phyloP scores from a whole-genome alignment of 352 stramenopile genomes.

The Plasmopara halstedii region DNA sequence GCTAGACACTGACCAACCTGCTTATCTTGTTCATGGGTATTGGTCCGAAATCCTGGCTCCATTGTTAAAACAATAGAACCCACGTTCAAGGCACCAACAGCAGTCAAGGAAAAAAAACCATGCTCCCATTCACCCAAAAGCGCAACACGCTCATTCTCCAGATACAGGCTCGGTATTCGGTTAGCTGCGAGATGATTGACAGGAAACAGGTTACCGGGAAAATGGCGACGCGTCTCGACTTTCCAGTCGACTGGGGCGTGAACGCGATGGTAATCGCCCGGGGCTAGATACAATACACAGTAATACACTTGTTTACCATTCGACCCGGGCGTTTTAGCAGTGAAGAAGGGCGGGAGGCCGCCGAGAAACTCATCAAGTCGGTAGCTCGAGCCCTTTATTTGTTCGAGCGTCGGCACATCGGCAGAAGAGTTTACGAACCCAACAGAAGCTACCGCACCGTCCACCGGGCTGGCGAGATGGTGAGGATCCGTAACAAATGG shows the following conservation, averaged over 20 bases:
- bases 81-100: conserved; percentile 82
- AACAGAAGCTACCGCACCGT: conserved; percentile 52
- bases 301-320: conserved; percentile 61
- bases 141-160: conserved; percentile 77
- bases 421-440: conserved; percentile 39
- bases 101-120: conserved; percentile 77
- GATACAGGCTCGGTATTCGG: conserved; percentile 73
- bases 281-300: conserved; percentile 78
- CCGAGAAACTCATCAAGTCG: conserved; percentile 80
- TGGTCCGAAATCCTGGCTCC: conserved; percentile 61
- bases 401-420: conserved; percentile 57
- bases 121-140: conserved; percentile 69
- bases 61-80: conserved; percentile 72
- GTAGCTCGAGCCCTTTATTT: conserved; percentile 78
- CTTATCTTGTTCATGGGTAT: conserved; percentile 46
- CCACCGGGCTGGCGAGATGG: conserved; percentile 45
- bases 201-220: conserved; percentile 76
- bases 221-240: conserved; percentile 68
- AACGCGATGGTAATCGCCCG: conserved; percentile 85
- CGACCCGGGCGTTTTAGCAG: conserved; percentile 9
- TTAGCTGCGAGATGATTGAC: conserved; percentile 59
- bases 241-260: conserved; percentile 74
- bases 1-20: conserved; percentile 46
- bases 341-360: conserved; percentile 49
- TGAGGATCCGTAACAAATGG: conserved; percentile 28